Evolutionary conservation across 2,329 filamentous ascomycete genomes (phyloP), one percentile per base, ranked within the genome.

Genomic region (Dactylonectria estremocensis): DNA sequence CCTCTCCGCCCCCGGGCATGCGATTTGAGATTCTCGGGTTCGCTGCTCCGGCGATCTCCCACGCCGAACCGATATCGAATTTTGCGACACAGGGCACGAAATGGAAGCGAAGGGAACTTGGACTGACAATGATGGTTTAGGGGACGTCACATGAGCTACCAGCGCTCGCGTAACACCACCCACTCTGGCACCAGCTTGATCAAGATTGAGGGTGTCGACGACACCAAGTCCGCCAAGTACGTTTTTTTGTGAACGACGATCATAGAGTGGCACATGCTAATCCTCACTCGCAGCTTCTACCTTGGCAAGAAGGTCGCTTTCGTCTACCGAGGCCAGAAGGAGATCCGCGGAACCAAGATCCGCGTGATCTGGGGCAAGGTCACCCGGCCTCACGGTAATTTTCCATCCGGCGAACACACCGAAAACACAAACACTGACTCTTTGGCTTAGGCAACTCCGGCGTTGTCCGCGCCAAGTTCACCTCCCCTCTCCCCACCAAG

Each of bases 341-440:
- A 97, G 89, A 90, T 97, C 82, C 93, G 95, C 81, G 96, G 96
- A 84, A 95, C 95, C 85, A 98, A 98, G 92, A 97, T 98, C 88
- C 92, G 95, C 83, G 93, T 98, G 79, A 98, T 98, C 89, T 98
- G 95, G 95, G 95, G 95, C 89, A 98, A 97, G 90, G 92, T 98
- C 84, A 97, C 94, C 83, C 90, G 95, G 83, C 92, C 95, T 84
- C 95, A 98, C 88, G 95, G 93, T 95, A 93, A 79, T 86, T 84
- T 69, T 4, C 55, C 61, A 37, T 24, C 62, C 67, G 40, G 40
- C 50, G 18, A 31, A 40, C 33, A 22, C 22, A 18, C 40, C n/a
- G n/a, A 33, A 16, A 37, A 58, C 20, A 7, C 62, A 53, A 40
- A 31, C 45, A 65, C 76, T 77, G 64, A 73, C 64, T 53, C 7